These are phyloP conservation scores for Pseudocercospora fuligena DNA, from an alignment of 2,329 filamentous ascomycete species.

Conservation along the genomic window DNA sequence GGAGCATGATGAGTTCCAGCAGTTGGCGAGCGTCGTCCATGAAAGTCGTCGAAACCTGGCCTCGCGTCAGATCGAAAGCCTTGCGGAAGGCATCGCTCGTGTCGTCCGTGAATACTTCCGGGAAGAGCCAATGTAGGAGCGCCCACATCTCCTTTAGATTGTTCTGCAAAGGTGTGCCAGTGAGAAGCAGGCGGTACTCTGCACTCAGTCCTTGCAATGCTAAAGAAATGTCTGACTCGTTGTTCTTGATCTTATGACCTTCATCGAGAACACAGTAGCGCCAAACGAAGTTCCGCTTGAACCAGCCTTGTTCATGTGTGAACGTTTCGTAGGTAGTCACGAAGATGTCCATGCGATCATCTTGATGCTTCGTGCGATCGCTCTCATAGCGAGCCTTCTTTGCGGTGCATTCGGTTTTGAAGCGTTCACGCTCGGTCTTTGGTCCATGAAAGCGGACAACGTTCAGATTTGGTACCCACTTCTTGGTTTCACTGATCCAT, in stretches of 20 bases:
- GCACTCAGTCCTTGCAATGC: constrained; percentile 51
- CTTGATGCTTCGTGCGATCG: constrained; percentile 14
- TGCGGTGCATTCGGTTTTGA: constrained; percentile 46
- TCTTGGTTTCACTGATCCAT: constrained; percentile 54
- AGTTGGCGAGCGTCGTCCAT: constrained; percentile 59
- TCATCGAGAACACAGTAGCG: constrained; percentile 60
- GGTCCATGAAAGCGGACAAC: constrained; percentile 56
- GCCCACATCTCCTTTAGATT: constrained; percentile 64
- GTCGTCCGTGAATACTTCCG: constrained; percentile 60
- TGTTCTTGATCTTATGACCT: constrained; percentile 59
- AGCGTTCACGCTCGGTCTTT: constrained; percentile 46
- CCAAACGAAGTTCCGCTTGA: constrained; percentile 58
- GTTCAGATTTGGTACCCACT: constrained; percentile 55
- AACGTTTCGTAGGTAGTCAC: constrained; percentile 59
- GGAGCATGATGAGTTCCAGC: constrained; percentile 63
- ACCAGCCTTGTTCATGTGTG: constrained; percentile 52
- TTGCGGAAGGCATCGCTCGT: constrained; percentile 58
- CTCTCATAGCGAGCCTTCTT: constrained; percentile 22
- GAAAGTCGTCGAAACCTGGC: constrained; percentile 58
- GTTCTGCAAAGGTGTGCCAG: constrained; percentile 64
- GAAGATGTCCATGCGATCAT: constrained; percentile 53
- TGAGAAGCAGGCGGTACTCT: constrained; percentile 57
- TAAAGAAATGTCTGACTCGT: constrained; percentile 49
- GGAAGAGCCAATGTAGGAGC: constrained; percentile 62
- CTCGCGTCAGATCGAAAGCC: constrained; percentile 61